Conservation (phyloP, 345 rosid genomes). For the Durio zibethinus region DNA sequence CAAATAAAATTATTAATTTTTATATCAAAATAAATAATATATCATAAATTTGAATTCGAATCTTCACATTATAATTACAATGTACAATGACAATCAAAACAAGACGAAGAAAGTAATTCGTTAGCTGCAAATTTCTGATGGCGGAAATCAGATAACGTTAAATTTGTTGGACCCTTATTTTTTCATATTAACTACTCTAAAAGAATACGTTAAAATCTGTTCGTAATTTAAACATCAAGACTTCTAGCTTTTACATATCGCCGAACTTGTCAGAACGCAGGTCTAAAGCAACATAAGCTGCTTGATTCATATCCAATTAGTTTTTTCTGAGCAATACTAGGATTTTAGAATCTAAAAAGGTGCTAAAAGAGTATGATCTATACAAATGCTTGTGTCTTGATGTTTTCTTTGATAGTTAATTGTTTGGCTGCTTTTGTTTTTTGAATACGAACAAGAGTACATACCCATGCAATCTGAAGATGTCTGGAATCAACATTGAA, state of each 20-base stretch:
- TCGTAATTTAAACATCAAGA: neutral
- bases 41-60: no score
- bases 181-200: neutral
- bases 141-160: neutral
- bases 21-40: no score
- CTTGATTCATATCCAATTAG: neutral
- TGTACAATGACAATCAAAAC: neutral
- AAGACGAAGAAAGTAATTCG: neutral
- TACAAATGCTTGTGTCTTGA: neutral
- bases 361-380: no score
- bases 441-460: neutral
- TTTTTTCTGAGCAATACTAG: neutral
- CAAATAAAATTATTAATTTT: no score
- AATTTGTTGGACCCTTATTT: neutral
- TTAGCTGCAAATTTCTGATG: neutral
- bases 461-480: neutral
- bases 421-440: neutral
- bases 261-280: neutral
- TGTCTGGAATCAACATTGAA: neutral
- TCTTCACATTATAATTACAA: no score
- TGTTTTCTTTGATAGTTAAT: neutral
- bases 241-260: neutral
- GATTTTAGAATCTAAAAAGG: no score
- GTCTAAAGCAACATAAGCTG: neutral
- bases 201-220: neutral